Conservation (phyloP, 179 eudicot species). For the Beta macrorhiza region DNA sequence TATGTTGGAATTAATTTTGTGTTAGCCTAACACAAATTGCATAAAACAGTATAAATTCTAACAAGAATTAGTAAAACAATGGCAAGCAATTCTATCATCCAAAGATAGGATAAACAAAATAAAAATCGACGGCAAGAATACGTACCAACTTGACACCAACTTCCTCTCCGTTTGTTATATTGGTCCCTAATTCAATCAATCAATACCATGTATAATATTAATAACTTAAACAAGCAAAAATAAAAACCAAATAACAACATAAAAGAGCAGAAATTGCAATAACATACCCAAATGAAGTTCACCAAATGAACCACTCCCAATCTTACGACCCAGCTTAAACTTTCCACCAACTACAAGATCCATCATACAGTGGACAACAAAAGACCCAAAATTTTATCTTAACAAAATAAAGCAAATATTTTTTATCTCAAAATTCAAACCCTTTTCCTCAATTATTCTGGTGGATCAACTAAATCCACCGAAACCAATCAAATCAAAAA, state of each 20-base stretch:
- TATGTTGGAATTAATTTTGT: not conserved
- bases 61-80: not conserved
- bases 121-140: not conserved
- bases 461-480: constrained; percentile 24
- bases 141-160: constrained; percentile 48
- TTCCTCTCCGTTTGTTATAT: constrained; percentile 44
- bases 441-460: constrained; percentile 9
- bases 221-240: not conserved
- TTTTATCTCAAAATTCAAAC: not conserved
- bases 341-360: constrained; percentile 82
- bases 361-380: constrained; percentile 33
- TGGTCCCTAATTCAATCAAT: constrained; percentile 35
- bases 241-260: not conserved
- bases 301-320: constrained; percentile 92
- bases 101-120: not conserved
- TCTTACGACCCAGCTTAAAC: constrained; percentile 76
- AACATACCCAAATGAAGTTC: constrained; percentile 77
- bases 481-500: constrained; percentile 15
- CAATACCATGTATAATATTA: not conserved
- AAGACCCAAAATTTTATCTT: not conserved
- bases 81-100: too few relatives aligned
- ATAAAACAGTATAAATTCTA: not conserved
- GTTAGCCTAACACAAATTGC: not conserved
- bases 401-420: not conserved
- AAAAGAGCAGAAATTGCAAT: not conserved